These are phyloP conservation scores for Reutealis trisperma DNA, from an alignment of 345 rosid genomes.

Conservation along the genomic window DNA sequence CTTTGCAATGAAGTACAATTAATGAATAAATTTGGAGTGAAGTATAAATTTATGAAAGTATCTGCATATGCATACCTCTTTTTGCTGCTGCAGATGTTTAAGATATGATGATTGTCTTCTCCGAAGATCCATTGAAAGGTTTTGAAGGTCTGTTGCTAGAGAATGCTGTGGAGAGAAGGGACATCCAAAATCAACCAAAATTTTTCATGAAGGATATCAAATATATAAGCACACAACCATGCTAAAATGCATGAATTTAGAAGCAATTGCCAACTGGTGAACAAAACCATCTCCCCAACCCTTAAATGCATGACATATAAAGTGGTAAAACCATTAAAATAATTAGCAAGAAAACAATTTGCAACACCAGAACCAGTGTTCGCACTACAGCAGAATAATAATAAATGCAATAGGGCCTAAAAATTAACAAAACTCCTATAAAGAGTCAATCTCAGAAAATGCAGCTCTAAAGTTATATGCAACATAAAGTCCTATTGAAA, in stretches of 20 bases:
- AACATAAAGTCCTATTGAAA: not conserved
- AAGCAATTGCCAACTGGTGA: not conserved
- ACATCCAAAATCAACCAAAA: not conserved
- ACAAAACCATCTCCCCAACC: not conserved
- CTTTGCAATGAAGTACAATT: too few species aligned
- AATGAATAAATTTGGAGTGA: too few species aligned
- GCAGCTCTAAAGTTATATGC: not conserved
- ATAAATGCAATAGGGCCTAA: not conserved
- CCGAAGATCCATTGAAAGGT: constrained; percentile 86
- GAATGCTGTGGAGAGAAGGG: constrained; percentile 47
- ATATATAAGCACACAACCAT: not conserved
- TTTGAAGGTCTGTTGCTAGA: constrained; percentile 90
- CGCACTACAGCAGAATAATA: not conserved
- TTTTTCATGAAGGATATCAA: not conserved
- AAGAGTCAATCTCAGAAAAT: not conserved
- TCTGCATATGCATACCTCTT: constrained; percentile 53
- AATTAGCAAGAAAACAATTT: not conserved
- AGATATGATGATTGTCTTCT: constrained; percentile 87
- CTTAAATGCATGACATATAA: not conserved
- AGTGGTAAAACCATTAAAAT: not conserved
- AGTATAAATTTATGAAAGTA: not conserved
- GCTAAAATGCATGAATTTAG: not conserved
- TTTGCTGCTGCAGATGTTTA: constrained; percentile 86
- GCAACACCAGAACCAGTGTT: not conserved
- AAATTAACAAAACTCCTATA: not conserved